phyloP scores from a whole-genome alignment of 1,284 basidiomycete species.

The Sporisorium exsertum region DNA sequence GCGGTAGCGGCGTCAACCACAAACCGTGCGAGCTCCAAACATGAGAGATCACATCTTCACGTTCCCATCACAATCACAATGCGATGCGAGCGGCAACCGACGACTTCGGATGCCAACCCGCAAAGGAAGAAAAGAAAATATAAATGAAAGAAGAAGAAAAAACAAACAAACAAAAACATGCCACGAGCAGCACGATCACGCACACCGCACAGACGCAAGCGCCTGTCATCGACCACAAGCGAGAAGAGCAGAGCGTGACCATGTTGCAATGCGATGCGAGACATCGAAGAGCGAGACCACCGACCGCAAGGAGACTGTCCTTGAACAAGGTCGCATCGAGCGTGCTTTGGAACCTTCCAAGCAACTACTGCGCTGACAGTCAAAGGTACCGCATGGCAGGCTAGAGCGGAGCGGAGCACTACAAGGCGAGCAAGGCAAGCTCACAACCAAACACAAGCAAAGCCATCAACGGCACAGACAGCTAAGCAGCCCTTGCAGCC shows the following conservation, averaged over 20 bases:
- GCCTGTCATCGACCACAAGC: constrained; percentile 12
- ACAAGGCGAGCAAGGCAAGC: constrained; percentile 1
- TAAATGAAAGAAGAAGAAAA: constrained; percentile 5
- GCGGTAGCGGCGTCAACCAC: not conserved
- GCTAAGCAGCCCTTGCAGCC: not conserved
- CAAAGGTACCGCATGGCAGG: not conserved
- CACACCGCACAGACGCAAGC: constrained; percentile 21
- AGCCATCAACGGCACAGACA: not conserved
- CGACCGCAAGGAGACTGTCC: constrained; percentile 13
- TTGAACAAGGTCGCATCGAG: constrained; percentile 22
- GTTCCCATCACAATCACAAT: not conserved
- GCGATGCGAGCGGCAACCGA: not conserved
- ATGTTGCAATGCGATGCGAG: not conserved
- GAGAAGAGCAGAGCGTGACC: not conserved
- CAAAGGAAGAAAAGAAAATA: constrained; percentile 6
- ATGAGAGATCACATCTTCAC: constrained; percentile 11
- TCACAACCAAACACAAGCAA: constrained; percentile 4
- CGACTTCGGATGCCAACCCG: not conserved
- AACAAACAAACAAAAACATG: constrained; percentile 16
- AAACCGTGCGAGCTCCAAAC: not conserved
- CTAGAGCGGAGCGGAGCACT: not conserved
- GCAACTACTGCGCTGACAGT: not conserved
- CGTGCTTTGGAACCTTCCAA: constrained; percentile 15
- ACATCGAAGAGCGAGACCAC: not conserved
- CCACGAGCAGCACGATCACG: not conserved